These are phyloP conservation scores for Ustilago lituana DNA, from an alignment of 1,284 basidiomycete species.

Conservation along the genomic window DNA sequence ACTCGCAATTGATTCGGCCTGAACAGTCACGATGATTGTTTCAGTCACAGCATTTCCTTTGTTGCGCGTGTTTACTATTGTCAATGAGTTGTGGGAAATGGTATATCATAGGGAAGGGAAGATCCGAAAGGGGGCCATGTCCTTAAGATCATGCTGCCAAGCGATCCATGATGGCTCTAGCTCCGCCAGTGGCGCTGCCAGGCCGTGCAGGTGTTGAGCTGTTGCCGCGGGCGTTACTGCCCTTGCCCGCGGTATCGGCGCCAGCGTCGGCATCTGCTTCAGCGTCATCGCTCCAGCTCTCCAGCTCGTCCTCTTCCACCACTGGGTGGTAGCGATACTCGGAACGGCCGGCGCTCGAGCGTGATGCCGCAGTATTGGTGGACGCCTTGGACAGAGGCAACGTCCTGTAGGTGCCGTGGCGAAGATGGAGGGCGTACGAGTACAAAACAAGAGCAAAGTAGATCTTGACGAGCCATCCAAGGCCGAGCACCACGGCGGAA, in stretches of 20 bases:
- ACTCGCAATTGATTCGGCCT: too few relatives aligned
- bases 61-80: background rate
- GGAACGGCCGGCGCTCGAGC: slow-evolving; percentile 22
- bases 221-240: too few relatives aligned
- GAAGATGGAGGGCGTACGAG: slow-evolving; percentile 91
- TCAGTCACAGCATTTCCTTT: background rate
- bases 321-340: slow-evolving; percentile 53
- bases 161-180: slow-evolving; percentile 34
- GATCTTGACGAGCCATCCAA: slow-evolving; percentile 91
- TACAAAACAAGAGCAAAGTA: slow-evolving; percentile 92
- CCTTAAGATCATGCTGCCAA: slow-evolving; percentile 18
- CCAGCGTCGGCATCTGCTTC: slow-evolving; percentile 18
- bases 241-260: slow-evolving; percentile 8
- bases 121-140: background rate
- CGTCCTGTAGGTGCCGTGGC: slow-evolving; percentile 86
- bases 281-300: slow-evolving; percentile 55
- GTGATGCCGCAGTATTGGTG: slow-evolving; percentile 71
- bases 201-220: slow-evolving; percentile 13
- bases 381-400: slow-evolving; percentile 73
- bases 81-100: background rate
- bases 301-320: slow-evolving; percentile 49
- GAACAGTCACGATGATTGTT: background rate
- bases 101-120: background rate
- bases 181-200: slow-evolving; percentile 5
- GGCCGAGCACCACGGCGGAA: slow-evolving; percentile 78